Evolutionary conservation across 2,329 filamentous ascomycete species (phyloP).

Genomic region (Nannizzia gypsea): DNA sequence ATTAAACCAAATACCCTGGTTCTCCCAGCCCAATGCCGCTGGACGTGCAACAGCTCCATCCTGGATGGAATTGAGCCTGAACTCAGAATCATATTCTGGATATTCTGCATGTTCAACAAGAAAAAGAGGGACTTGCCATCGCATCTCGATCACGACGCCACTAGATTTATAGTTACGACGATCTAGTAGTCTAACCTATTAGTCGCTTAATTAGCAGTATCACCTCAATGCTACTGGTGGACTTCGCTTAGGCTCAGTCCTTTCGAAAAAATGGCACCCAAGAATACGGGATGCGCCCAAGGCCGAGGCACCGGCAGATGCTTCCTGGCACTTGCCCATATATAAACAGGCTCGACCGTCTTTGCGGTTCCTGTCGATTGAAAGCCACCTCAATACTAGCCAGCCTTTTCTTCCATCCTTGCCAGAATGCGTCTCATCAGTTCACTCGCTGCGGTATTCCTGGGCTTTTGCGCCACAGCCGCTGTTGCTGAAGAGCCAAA

Average conservation of each 20-base stretch:
- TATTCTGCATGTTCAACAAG: not conserved
- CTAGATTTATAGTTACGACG: not conserved
- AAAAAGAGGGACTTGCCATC: not conserved
- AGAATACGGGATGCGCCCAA: not conserved
- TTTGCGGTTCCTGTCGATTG: not conserved
- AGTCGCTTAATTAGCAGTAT: not conserved
- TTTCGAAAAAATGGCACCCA: not conserved
- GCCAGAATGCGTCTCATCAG: not conserved
- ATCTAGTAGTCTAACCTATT: not conserved
- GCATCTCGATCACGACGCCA: not conserved
- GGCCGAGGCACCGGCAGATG: not conserved
- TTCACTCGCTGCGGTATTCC: not conserved
- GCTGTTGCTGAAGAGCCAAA: not conserved
- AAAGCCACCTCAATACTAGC: not conserved
- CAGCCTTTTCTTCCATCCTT: not conserved
- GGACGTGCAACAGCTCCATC: not conserved
- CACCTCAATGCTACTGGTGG: not conserved
- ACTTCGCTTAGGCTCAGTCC: not conserved
- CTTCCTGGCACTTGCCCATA: not conserved
- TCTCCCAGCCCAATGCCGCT: not conserved
- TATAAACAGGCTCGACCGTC: not conserved
- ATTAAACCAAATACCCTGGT: not conserved
- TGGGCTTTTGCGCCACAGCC: slow-evolving; percentile 1
- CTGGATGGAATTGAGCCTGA: too few species aligned
- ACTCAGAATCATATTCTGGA: too few species aligned